A percentile compares a stretch with the other conserved stretches of the same genome.
phyloP scores from a whole-genome alignment of 108 stramenopile species.

The Hondaea fermentalgiana region DNA sequence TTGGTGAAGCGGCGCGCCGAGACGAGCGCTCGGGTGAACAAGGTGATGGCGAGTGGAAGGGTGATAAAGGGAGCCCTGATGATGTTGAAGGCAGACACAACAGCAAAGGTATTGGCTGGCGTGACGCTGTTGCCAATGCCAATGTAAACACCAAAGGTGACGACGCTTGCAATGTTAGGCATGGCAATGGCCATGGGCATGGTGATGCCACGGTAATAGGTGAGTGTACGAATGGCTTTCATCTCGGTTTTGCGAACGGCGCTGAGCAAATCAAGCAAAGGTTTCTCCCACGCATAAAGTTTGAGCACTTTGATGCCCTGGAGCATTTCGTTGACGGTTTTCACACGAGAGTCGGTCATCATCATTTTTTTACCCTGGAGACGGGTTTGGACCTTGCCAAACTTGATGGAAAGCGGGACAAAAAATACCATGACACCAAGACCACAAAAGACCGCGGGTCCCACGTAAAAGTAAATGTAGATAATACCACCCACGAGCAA shows the following conservation, averaged over 20 bases:
- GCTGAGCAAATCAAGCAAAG: constrained; percentile 51
- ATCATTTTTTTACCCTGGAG: constrained; percentile 71
- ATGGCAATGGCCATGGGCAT: constrained; percentile 49
- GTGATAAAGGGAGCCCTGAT: constrained; percentile 86
- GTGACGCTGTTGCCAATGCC: constrained; percentile 59
- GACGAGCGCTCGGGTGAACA: constrained; percentile 74
- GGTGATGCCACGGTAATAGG: not conserved
- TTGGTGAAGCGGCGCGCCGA: constrained; percentile 60
- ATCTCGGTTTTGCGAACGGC: constrained; percentile 62
- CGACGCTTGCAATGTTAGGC: constrained; percentile 72
- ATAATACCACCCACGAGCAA: constrained; percentile 65
- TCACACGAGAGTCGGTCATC: constrained; percentile 68
- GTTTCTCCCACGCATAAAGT: constrained; percentile 80
- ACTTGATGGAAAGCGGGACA: constrained; percentile 65
- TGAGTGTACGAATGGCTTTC: constrained; percentile 47
- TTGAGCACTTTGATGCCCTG: constrained; percentile 81
- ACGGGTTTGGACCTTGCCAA: constrained; percentile 56
- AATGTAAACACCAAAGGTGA: constrained; percentile 74
- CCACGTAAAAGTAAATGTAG: constrained; percentile 67
- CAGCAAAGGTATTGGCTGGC: constrained; percentile 62
- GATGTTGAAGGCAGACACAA: constrained; percentile 84
- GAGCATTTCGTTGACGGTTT: constrained; percentile 73
- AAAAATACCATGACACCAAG: constrained; percentile 71
- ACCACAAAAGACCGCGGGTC: constrained; percentile 63
- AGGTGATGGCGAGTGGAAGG: constrained; percentile 76